Evolutionary conservation across 2,329 filamentous ascomycete genomes (phyloP).

Genomic region (Colletotrichum lindemuthianum): DNA sequence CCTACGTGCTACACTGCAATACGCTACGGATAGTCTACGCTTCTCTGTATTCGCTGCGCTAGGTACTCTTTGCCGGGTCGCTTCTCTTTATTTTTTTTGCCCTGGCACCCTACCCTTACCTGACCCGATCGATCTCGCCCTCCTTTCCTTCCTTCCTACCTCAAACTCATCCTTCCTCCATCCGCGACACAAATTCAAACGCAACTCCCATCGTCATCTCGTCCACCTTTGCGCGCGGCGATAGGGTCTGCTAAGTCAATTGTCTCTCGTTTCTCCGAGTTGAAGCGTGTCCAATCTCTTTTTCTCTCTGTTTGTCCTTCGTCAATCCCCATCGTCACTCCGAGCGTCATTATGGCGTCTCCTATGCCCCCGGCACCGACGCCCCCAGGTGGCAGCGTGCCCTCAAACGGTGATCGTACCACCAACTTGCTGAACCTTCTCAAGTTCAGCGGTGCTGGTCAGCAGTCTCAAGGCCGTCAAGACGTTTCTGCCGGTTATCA

Average conservation of each 20-base stretch:
- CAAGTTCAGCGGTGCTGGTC: conserved; percentile 63
- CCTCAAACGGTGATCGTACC: conserved; percentile 58
- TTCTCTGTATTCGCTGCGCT: no score
- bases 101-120: no score
- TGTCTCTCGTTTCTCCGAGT: conserved; percentile 21
- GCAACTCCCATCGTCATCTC: not conserved
- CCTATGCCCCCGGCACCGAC: conserved; percentile 62
- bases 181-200: not conserved
- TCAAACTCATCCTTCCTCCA: conserved; percentile 3
- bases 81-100: no score
- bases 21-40: no score
- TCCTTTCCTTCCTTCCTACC: not conserved
- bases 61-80: no score
- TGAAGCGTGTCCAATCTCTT: no score
- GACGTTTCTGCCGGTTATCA: conserved; percentile 33
- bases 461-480: conserved; percentile 36
- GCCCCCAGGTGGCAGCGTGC: conserved; percentile 51
- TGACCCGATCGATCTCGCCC: no score
- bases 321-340: conserved; percentile 18
- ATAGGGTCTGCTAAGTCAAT: conserved; percentile 32
- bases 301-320: conserved; percentile 1
- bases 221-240: conserved; percentile 24
- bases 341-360: conserved; percentile 44
- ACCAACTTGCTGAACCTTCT: conserved; percentile 68
- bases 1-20: not conserved